Conservation (phyloP, 129 eudicot genomes). For the Centrapalus pauciflorus region DNA sequence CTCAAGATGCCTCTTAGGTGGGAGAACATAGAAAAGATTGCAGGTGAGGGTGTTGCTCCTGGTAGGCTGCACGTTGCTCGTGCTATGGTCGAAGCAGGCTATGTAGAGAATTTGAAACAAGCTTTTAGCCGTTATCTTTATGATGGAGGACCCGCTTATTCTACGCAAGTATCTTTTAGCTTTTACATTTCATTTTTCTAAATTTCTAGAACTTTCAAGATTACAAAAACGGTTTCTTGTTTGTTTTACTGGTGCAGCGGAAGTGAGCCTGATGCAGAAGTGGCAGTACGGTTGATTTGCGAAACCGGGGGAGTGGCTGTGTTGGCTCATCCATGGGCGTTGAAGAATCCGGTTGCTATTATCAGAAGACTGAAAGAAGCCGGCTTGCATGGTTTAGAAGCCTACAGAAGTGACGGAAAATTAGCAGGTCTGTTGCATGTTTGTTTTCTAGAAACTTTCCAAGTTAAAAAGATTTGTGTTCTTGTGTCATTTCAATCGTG, state of each 20-base stretch:
- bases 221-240: not conserved
- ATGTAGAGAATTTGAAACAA: slow-evolving; percentile 81
- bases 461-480: not conserved
- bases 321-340: slow-evolving; percentile 96
- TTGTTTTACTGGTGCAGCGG: slow-evolving; percentile 45
- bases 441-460: not conserved
- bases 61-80: slow-evolving; percentile 96
- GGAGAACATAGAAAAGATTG: slow-evolving; percentile 78
- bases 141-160: slow-evolving; percentile 96
- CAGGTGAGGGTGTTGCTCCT: slow-evolving; percentile 93
- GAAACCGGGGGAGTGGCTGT: slow-evolving; percentile 89
- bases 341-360: slow-evolving; percentile 65
- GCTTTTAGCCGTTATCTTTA: slow-evolving; percentile 84
- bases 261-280: slow-evolving; percentile 83
- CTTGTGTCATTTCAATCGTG: not conserved
- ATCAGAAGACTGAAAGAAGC: slow-evolving; percentile 79
- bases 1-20: slow-evolving; percentile 78
- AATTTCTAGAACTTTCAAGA: not conserved
- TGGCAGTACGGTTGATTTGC: slow-evolving; percentile 57
- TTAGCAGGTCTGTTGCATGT: slow-evolving; percentile 48
- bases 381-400: slow-evolving; percentile 86
- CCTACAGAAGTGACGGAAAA: slow-evolving; percentile 93
- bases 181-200: not conserved
- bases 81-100: slow-evolving; percentile 96
- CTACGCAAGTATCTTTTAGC: slow-evolving; percentile 43